These are phyloP conservation scores for Cyclotella choctawhatcheeana DNA, from an alignment of 108 stramenopile genomes.

Conservation along the genomic window DNA sequence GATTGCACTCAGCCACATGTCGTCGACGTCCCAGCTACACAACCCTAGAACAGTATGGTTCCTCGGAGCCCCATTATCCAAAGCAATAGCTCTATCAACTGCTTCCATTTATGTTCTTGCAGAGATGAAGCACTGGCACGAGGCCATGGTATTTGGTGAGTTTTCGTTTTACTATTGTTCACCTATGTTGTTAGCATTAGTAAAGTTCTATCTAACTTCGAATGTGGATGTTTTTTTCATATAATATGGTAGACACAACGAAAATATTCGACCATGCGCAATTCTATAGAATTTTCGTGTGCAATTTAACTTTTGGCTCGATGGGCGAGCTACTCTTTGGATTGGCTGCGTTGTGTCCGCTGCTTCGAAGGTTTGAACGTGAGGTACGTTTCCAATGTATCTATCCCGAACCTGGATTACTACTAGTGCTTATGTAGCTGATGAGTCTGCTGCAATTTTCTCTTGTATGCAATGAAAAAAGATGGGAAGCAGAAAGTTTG, in stretches of 20 bases:
- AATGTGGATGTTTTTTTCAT: not conserved
- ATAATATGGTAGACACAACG: constrained; percentile 18
- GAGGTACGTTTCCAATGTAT: constrained; percentile 36
- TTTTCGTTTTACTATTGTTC: not conserved
- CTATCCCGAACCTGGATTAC: not conserved
- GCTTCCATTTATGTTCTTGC: constrained; percentile 46
- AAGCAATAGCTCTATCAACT: constrained; percentile 50
- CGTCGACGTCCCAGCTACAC: constrained; percentile 41
- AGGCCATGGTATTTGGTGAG: constrained; percentile 50
- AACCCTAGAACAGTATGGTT: constrained; percentile 54
- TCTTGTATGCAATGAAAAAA: constrained; percentile 1
- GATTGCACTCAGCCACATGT: too few relatives aligned
- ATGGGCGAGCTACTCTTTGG: constrained; percentile 71
- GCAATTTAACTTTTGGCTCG: constrained; percentile 56
- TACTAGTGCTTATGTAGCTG: not conserved
- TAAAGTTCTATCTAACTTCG: not conserved
- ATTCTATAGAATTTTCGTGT: constrained; percentile 52
- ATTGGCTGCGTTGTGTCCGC: constrained; percentile 45
- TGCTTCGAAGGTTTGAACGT: constrained; percentile 71
- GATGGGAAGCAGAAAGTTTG: constrained; percentile 66
- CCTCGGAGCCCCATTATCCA: constrained; percentile 69
- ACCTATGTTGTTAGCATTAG: not conserved
- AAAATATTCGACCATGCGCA: constrained; percentile 47
- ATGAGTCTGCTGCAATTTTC: not conserved
- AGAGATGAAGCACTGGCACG: constrained; percentile 44